A percentile compares a stretch with the other conserved stretches of the same genome.
Conservation (phyloP, 1,284 basidiomycete genomes). For the Coniferiporia sulphurascens region DNA sequence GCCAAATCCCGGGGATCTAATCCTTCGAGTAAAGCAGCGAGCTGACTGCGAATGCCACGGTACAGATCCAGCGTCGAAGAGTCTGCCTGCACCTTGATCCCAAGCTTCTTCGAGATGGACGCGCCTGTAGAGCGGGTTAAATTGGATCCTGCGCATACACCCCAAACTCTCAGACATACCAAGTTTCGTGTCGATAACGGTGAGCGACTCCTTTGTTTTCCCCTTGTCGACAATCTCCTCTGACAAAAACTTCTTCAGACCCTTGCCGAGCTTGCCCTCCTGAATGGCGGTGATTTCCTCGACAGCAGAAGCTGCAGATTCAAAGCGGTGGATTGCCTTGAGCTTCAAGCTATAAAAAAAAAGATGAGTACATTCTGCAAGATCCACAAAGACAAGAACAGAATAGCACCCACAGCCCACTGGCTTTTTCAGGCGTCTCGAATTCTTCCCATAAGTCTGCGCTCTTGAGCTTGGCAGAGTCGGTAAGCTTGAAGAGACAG, state of each 20-base stretch:
- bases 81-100: slow-evolving; percentile 80
- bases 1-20: slow-evolving; percentile 93
- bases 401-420: slow-evolving; percentile 70
- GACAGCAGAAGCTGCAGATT: slow-evolving; percentile 96
- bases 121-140: slow-evolving; percentile 37
- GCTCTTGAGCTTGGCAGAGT: slow-evolving; percentile 83
- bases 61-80: slow-evolving; percentile 78
- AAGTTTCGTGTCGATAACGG: slow-evolving; percentile 89
- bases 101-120: slow-evolving; percentile 91
- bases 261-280: slow-evolving; percentile 89
- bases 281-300: slow-evolving; percentile 94
- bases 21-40: slow-evolving; percentile 83
- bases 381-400: slow-evolving; percentile 7
- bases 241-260: slow-evolving; percentile 89
- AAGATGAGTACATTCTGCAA: slow-evolving; percentile 8
- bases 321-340: slow-evolving; percentile 94
- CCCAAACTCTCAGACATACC: slow-evolving; percentile 46
- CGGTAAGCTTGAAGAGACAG: slow-evolving; percentile 95
- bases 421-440: slow-evolving; percentile 86
- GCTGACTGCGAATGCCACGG: slow-evolving; percentile 91
- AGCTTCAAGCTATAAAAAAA: slow-evolving; percentile 77
- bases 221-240: slow-evolving; percentile 85
- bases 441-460: slow-evolving; percentile 91
- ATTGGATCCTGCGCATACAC: background rate
- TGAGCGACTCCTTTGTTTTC: slow-evolving; percentile 82